Evolutionary conservation across 257 asterid genomes (phyloP).

Genomic region (Plantago ovata): DNA sequence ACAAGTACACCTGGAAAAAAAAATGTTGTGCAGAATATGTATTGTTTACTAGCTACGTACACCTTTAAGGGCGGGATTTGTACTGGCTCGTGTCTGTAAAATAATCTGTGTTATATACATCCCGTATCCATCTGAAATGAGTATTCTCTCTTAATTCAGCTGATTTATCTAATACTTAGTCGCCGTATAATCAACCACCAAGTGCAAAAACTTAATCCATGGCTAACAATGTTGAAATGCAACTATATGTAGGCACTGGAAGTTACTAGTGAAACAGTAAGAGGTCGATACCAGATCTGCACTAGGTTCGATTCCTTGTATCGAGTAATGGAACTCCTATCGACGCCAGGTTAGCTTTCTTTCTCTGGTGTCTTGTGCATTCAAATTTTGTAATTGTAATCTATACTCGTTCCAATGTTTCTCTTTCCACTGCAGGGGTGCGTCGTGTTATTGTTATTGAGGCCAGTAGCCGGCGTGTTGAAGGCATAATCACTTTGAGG

Average conservation of each 20-base stretch:
- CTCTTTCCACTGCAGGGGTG: slow-evolving; percentile 30
- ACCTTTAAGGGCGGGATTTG: no score
- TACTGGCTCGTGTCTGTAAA: no score
- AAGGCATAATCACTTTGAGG: slow-evolving; percentile 64
- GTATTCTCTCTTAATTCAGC: no score
- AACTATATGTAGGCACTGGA: slow-evolving; percentile 44
- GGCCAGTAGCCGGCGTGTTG: slow-evolving; percentile 36
- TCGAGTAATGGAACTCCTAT: slow-evolving; percentile 62
- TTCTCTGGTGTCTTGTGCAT: neutral
- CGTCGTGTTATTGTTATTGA: slow-evolving; percentile 53
- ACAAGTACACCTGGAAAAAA: no score
- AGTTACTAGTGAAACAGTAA: slow-evolving; percentile 29
- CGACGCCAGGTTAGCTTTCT: slow-evolving; percentile 45
- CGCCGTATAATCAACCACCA: no score
- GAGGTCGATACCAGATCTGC: slow-evolving; percentile 43
- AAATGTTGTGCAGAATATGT: no score
- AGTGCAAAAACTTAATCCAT: no score
- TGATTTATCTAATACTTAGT: no score
- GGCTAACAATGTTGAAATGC: neutral
- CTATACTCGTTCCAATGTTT: neutral
- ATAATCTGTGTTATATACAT: no score
- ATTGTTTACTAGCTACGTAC: no score
- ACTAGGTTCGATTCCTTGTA: slow-evolving; percentile 53
- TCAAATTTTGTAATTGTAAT: neutral
- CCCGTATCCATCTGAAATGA: no score